Base-by-base conservation (phyloP, 169 alveolate species). In the Nephromyces sp. region DNA sequence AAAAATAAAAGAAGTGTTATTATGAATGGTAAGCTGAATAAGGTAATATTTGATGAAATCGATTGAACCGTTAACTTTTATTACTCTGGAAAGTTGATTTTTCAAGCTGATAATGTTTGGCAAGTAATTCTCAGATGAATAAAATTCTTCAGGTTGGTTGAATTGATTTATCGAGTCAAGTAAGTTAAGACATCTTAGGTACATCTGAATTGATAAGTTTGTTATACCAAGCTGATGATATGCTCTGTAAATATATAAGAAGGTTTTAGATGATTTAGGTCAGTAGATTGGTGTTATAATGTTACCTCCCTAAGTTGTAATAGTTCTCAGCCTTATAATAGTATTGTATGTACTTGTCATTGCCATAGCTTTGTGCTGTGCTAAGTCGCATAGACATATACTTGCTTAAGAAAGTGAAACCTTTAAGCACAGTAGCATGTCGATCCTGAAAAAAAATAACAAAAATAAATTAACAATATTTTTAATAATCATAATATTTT, bases 231-330 rank as follows among this genome's bases (percentile, higher is more conserved):
- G n/a, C n/a, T 43, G 57, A 43, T 43, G 57, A n/a, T 43, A 43
- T 15, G 57, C 57, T 43, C 57, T 43, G n/a, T 15, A 43, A 43
- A 43, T 43, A 43, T 43, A 43, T n/a, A 43, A 43, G 57, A 43
- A n/a, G 15, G 57, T 43, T 43, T 43, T 43, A n/a, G 57, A 43
- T 15, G 15, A 15, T 43, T 43, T n/a, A n/a, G n/a, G n/a, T n/a
- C n/a, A n/a, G n/a, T 15, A 43, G 57, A 43, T 15, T 43, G 25
- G 25, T 43, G 25, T 43, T 15, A 43, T 15, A 43, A n/a, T 15
- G 72, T 24, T 57, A 57, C 77, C 77, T 4, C 1, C 72, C 77
- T 15, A 71, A 35, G 27, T 71, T 71, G 32, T 61, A 71, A 33
- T 35, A 30, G 1, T 34, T 53, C 61, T 71, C 77, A 3, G 77